Evolutionary conservation across 257 asterid species (phyloP).

Genomic region (Gentiana macrophylla): DNA sequence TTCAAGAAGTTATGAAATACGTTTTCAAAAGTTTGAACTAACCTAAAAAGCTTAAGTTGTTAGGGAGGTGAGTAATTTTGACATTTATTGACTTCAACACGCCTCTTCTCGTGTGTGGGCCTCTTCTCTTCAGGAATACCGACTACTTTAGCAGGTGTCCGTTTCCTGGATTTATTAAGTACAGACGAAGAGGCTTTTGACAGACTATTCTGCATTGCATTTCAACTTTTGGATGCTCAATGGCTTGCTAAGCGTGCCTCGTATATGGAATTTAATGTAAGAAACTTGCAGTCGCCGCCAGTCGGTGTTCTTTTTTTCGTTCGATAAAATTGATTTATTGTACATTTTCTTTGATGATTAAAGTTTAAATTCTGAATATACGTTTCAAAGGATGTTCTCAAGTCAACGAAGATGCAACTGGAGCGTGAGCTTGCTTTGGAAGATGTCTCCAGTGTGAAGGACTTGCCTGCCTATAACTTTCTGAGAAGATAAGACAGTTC

Average conservation of each 20-base stretch:
- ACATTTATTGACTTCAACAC: too few species aligned
- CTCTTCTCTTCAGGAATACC: conserved; percentile 46
- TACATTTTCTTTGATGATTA: not conserved
- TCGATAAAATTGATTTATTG: not conserved
- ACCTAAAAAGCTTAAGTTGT: too few species aligned
- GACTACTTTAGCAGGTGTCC: conserved; percentile 50
- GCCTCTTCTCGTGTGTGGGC: too few species aligned
- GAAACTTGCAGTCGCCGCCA: conserved; percentile 11
- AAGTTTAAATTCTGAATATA: not conserved
- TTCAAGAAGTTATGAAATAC: too few species aligned
- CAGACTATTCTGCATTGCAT: conserved; percentile 78
- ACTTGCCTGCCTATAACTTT: conserved; percentile 66
- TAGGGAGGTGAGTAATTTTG: too few species aligned
- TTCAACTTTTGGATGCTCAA: conserved; percentile 80
- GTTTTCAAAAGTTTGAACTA: too few species aligned
- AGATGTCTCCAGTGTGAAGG: conserved; percentile 49
- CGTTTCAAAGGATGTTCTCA: conserved; percentile 61
- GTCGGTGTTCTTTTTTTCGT: not conserved
- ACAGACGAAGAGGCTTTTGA: conserved; percentile 88
- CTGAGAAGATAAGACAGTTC: conserved; percentile 24
- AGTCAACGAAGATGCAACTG: conserved; percentile 63
- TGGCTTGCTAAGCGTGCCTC: conserved; percentile 94
- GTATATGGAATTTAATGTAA: conserved; percentile 89
- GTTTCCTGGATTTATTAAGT: conserved; percentile 53
- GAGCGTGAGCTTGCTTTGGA: conserved; percentile 79